Base-by-base conservation (phyloP, 2,329 filamentous ascomycete species). In the Arthrinium puccinioides region DNA sequence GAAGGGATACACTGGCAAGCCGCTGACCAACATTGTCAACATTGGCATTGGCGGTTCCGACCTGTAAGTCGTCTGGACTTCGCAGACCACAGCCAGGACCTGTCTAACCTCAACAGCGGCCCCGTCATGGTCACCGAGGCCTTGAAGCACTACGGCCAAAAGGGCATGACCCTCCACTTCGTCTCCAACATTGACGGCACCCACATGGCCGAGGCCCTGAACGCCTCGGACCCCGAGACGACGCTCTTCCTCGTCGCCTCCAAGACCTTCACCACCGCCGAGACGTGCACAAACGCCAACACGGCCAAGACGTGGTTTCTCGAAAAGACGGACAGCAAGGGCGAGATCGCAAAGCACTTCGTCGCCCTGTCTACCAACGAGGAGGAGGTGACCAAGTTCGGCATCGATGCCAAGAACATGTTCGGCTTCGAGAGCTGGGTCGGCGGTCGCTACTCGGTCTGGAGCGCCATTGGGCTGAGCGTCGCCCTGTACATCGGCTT, bases 121-220 rank as follows among this genome's bases (percentile, higher is more conserved):
- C 92, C 92, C 23, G 92, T 98, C 61, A 98, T 98, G 92, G 92
- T 98, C 52, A 92, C 89, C 27, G 92, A 98, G 69, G 89, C 92
- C 31, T 79, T 98, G 54, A 97, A 96, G 76, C 76, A 88, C 59
- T 98, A 98, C 63, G 86, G 87, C 33, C 82, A 87, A 60, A 77
- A 81, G 44, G 82, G 84, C 64, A 77, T 88, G 70, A 96, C 82
- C 47, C 77, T 97, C 31, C 90, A 97, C 76, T 98, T 98, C 56
- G 92, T 98, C 51, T 97, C 90, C 70, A 98, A 98, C 76, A 97
- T 98, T 59, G 92, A 98, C 61, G 92, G 92, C 50, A 98, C 92
- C 38, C 92, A 98, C 71, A 87, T 97, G 61, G 86, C 88, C 32
- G 92, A 98, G 70, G 89, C 92, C 35, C 78, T 97, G 43, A 82